Conservation (phyloP, 2,329 filamentous ascomycete species). For the Colletotrichum chlorophyti region DNA sequence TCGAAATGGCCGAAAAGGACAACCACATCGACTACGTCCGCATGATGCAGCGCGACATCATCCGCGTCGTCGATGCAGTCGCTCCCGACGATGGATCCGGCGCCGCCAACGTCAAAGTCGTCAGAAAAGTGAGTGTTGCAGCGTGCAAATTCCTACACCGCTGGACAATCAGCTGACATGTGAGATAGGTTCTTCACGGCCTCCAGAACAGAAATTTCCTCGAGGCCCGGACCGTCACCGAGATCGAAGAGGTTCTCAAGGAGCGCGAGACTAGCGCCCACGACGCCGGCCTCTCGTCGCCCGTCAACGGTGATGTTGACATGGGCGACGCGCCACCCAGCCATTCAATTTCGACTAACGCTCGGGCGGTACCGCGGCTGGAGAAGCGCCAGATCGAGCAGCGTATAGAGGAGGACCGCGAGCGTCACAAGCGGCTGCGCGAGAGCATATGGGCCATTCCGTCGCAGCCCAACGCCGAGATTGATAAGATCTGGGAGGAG, state of each 20-base stretch:
- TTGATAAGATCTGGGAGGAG: constrained; percentile 85
- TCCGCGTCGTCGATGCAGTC: constrained; percentile 90
- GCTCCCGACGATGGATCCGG: constrained; percentile 86
- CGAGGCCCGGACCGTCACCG: constrained; percentile 73
- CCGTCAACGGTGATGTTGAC: constrained; percentile 49
- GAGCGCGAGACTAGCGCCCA: constrained; percentile 73
- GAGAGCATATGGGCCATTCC: constrained; percentile 94
- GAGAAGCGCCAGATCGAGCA: constrained; percentile 94
- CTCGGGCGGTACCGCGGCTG: constrained; percentile 51
- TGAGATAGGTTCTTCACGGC: constrained; percentile 67
- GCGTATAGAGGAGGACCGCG: constrained; percentile 94
- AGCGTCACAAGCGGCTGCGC: constrained; percentile 88
- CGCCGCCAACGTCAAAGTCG: constrained; percentile 92
- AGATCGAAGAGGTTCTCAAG: constrained; percentile 84
- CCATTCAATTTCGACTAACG: constrained; percentile 46
- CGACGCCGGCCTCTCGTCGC: constrained; percentile 60
- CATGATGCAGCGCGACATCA: constrained; percentile 95
- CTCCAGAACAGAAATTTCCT: constrained; percentile 77
- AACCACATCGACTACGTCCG: constrained; percentile 82
- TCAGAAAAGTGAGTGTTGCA: constrained; percentile 69
- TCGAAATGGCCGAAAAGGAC: constrained; percentile 82
- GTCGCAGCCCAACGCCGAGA: constrained; percentile 70
- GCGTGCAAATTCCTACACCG: neutral
- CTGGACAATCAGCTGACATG: constrained; percentile 17
- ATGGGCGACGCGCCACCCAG: constrained; percentile 49